Base-by-base conservation (phyloP, 352 stramenopile genomes). In the Halophytophthora polymorphica region DNA sequence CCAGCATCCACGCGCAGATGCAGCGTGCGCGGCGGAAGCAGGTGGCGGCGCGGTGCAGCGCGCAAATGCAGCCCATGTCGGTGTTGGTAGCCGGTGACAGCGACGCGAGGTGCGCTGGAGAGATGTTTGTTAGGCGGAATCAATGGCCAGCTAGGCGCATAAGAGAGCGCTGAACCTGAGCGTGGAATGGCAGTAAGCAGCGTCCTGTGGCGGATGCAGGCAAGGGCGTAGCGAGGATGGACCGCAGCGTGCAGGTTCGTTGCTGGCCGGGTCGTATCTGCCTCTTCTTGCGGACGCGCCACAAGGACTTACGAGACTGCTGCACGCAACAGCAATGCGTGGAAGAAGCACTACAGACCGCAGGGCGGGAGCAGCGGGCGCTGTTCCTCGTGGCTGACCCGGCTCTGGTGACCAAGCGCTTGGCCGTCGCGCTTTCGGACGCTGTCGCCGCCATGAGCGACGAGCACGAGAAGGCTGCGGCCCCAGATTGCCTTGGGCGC, bases 1-100 rank as follows among this genome's bases (percentile, higher is more conserved):
- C 69, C n/a, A 79, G 61, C n/a, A 67, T 88, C 17, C 65, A 83
- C 37, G 50, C 62, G 14, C 41, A 64, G 6, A 62, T 61, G 11
- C 52, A 64, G 44, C 37, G 50, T 3, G 38, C 53, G 10, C 23
- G 69, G 33, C 53, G 77, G 6, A 53, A 58, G n/a, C 45, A 54
- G 23, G 70, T 61, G 21, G 77, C 74, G 35, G 59, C 63, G n/a
- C 50, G 50, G 13, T 81, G 64, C 21, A 70, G 63, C 8, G 74
- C 77, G 13, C 50, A 58, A 17, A 45, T 67, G 22, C 23, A 62
- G 17, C 23, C 42, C 31, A 76, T 86, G 59, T 60, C 70, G 15
- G 48, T 52, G 49, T 37, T 73, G n/a, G 44, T 48, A n/a, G n/a
- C 19, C 15, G 29, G 11, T 3, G 29, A 48, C 19, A 35, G 23